Percentiles rank a stretch among this genome's conserved stretches.
Conservation (phyloP, 306 rosid genomes). For the Prunus padus region DNA sequence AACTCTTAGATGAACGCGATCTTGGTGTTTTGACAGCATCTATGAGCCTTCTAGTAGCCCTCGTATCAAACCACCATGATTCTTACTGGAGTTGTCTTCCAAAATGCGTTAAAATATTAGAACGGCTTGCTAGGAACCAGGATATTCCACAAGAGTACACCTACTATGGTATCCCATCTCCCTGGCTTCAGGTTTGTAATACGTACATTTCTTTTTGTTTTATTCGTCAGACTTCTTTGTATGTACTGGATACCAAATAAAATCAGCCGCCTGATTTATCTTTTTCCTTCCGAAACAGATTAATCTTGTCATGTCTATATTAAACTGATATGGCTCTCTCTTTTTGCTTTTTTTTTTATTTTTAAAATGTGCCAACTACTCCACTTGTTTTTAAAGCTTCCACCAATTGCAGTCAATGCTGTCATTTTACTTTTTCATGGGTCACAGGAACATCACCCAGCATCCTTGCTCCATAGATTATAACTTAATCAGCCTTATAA, state of each 20-base stretch:
- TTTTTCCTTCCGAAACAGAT: neutral
- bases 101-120: conserved; percentile 86
- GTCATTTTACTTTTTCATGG: neutral
- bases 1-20: conserved; percentile 97
- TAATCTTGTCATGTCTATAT: neutral
- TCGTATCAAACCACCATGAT: conserved; percentile 84
- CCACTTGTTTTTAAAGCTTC: neutral
- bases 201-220: conserved; percentile 10
- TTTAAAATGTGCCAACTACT: neutral
- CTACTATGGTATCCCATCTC: conserved; percentile 99
- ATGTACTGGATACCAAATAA: conserved; percentile 11
- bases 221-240: conserved; percentile 14
- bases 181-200: conserved; percentile 98
- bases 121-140: conserved; percentile 96
- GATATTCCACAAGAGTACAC: conserved; percentile 98
- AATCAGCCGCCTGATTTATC: neutral
- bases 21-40: conserved; percentile 98
- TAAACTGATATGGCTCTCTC: neutral
- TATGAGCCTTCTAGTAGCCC: conserved; percentile 97
- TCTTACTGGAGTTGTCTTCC: conserved; percentile 98
- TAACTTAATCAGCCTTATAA: neutral
- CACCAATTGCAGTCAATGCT: neutral
- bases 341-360: neutral
- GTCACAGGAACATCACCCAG: neutral
- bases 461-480: neutral